Conservation (phyloP, 139 green algal genomes). For the Picochlorum sp. region DNA sequence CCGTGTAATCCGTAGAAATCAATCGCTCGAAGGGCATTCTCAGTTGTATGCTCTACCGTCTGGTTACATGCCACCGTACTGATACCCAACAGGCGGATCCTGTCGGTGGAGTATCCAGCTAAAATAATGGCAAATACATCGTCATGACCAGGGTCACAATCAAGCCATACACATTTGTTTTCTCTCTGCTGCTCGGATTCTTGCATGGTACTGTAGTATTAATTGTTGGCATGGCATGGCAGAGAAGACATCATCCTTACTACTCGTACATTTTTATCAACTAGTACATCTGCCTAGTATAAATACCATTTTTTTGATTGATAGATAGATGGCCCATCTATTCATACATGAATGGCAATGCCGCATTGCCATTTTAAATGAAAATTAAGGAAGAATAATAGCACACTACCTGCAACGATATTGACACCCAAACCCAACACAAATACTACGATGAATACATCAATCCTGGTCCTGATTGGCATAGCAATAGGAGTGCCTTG, state of each 20-base stretch:
- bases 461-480: conserved; percentile 4
- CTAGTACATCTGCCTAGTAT: too few species aligned
- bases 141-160: conserved; percentile 88
- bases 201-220: too few species aligned
- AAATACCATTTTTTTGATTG: too few species aligned
- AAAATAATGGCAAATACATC: conserved; percentile 89
- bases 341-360: too few species aligned
- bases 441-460: conserved; percentile 4
- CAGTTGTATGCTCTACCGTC: conserved; percentile 66
- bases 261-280: too few species aligned
- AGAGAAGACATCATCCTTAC: not conserved
- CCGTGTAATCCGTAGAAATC: conserved; percentile 43
- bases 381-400: too few species aligned
- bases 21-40: conserved; percentile 75
- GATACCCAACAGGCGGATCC: conserved; percentile 70
- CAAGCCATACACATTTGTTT: conserved; percentile 53
- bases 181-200: not conserved
- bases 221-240: not conserved
- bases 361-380: too few species aligned
- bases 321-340: too few species aligned
- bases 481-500: conserved; percentile 3
- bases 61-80: conserved; percentile 86
- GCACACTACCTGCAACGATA: too few species aligned
- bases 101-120: conserved; percentile 43
- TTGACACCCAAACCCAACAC: not conserved